phyloP scores from a whole-genome alignment of 768 basidiomycete species.

The Tulasnella sp. region DNA sequence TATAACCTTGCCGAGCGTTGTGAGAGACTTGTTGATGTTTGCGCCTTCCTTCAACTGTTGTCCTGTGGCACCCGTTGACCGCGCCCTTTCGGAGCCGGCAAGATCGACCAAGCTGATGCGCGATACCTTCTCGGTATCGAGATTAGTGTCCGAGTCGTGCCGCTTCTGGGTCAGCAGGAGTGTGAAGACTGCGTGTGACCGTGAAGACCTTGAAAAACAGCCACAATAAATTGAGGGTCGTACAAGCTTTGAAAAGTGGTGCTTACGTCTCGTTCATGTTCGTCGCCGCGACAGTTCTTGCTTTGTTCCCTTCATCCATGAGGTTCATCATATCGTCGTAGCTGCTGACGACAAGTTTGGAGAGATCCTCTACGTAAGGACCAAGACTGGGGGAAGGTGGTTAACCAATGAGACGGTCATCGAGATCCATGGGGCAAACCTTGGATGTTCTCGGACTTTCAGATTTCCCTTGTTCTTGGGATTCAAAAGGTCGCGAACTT shows the following conservation, averaged over 20 bases:
- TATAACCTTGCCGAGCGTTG: slow-evolving; percentile 96
- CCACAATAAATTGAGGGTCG: neutral
- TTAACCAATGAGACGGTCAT: neutral
- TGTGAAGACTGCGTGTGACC: slow-evolving; percentile 97
- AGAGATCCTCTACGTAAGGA: slow-evolving; percentile 98
- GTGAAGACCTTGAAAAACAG: slow-evolving; percentile 59
- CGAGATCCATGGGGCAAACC: slow-evolving; percentile 26
- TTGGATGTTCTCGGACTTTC: slow-evolving; percentile 95
- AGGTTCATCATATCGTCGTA: slow-evolving; percentile 98
- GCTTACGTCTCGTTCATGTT: slow-evolving; percentile 98
- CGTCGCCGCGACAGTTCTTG: slow-evolving; percentile 94
- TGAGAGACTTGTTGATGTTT: slow-evolving; percentile 97
- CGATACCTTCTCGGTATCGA: slow-evolving; percentile 98
- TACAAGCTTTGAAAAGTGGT: too few relatives aligned
- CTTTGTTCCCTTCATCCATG: slow-evolving; percentile 99
- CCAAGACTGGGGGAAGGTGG: slow-evolving; percentile 41
- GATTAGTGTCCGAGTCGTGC: slow-evolving; percentile 71
- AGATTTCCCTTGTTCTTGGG: slow-evolving; percentile 95
- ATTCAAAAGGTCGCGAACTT: slow-evolving; percentile 94
- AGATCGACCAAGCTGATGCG: slow-evolving; percentile 95
- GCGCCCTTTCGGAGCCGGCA: slow-evolving; percentile 93
- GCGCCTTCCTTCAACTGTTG: slow-evolving; percentile 94
- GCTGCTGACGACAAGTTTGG: slow-evolving; percentile 81
- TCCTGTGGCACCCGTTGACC: slow-evolving; percentile 95
- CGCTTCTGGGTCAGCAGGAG: slow-evolving; percentile 88